A percentile compares a stretch with the other conserved stretches of the same genome.
Evolutionary conservation across 2,329 filamentous ascomycete species (phyloP).

Genomic region (Sordariomycetes sp.): DNA sequence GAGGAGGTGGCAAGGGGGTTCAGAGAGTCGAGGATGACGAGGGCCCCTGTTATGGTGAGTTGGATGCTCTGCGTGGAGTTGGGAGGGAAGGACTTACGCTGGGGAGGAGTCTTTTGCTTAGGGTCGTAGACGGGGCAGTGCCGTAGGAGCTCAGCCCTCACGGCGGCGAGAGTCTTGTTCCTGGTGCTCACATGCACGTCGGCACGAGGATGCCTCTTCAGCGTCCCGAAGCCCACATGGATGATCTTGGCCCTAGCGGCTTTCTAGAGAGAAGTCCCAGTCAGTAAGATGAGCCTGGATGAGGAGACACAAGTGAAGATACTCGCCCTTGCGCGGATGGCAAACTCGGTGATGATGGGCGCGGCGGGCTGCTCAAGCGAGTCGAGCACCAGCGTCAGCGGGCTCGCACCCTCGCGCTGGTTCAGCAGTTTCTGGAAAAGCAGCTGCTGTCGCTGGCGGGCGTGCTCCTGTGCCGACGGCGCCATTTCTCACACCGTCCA

Average conservation of each 20-base stretch:
- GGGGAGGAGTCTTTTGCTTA: slow-evolving; percentile 9
- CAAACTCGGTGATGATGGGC: slow-evolving; percentile 60
- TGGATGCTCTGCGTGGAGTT: slow-evolving; percentile 2
- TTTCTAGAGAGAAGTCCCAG: not conserved
- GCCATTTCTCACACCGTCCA: slow-evolving; percentile 28
- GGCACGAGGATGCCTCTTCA: slow-evolving; percentile 47
- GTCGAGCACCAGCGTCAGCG: slow-evolving; percentile 77
- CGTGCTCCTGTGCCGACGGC: slow-evolving; percentile 45
- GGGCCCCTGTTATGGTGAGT: slow-evolving; percentile 37
- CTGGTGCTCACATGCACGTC: slow-evolving; percentile 55
- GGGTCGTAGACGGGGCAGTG: slow-evolving; percentile 27
- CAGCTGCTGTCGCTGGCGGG: slow-evolving; percentile 72
- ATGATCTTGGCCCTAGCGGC: slow-evolving; percentile 52
- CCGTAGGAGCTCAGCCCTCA: slow-evolving; percentile 46
- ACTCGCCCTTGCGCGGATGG: slow-evolving; percentile 57
- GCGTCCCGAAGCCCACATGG: slow-evolving; percentile 65
- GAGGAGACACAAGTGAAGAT: not conserved
- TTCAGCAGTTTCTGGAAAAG: slow-evolving; percentile 73
- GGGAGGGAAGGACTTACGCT: slow-evolving; percentile 3
- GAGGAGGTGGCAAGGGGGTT: slow-evolving; percentile 46
- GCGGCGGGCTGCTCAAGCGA: slow-evolving; percentile 68
- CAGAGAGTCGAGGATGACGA: slow-evolving; percentile 72
- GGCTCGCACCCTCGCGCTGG: slow-evolving; percentile 66
- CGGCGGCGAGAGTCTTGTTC: slow-evolving; percentile 38
- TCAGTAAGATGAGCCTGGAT: not conserved